These are phyloP conservation scores for Cercophora samala DNA, from an alignment of 495 filamentous ascomycete genomes.

Conservation along the genomic window DNA sequence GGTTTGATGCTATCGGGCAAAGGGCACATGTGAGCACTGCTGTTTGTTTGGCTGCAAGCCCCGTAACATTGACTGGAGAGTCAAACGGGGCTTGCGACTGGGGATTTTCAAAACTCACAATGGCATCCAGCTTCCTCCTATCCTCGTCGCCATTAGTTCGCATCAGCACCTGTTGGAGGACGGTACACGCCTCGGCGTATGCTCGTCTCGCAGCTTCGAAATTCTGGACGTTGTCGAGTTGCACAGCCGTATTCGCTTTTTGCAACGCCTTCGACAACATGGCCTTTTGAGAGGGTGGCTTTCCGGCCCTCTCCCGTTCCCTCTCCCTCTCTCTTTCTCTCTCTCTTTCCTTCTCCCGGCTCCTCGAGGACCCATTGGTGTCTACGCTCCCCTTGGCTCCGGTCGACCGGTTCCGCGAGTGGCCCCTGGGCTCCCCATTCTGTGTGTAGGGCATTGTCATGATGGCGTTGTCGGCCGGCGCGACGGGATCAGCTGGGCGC, in stretches of 20 bases:
- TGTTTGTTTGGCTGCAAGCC: neutral
- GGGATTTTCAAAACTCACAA: conserved; percentile 61
- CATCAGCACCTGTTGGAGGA: conserved; percentile 82
- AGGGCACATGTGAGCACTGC: neutral
- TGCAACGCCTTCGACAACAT: conserved; percentile 92
- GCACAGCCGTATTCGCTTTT: conserved; percentile 92
- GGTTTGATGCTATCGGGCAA: conserved; percentile 63
- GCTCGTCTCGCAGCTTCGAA: conserved; percentile 89
- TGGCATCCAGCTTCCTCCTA: conserved; percentile 77
- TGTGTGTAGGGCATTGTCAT: conserved; percentile 35
- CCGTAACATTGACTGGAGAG: neutral
- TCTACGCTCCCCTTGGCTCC: conserved; percentile 43
- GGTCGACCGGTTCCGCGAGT: conserved; percentile 50
- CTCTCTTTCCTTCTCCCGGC: conserved; percentile 20
- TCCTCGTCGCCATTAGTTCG: conserved; percentile 81
- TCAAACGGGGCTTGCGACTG: neutral
- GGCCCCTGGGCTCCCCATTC: conserved; percentile 38
- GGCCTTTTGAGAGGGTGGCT: conserved; percentile 68
- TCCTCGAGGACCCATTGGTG: conserved; percentile 34
- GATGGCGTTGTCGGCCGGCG: conserved; percentile 9
- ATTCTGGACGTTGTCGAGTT: conserved; percentile 92
- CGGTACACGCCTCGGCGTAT: conserved; percentile 80
- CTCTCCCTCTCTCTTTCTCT: neutral
- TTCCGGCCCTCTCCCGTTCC: conserved; percentile 30
- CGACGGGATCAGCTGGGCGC: conserved; percentile 13